Evolutionary conservation across 2,329 filamentous ascomycete genomes (phyloP).

Genomic region (Fonsecaea multimorphosa): DNA sequence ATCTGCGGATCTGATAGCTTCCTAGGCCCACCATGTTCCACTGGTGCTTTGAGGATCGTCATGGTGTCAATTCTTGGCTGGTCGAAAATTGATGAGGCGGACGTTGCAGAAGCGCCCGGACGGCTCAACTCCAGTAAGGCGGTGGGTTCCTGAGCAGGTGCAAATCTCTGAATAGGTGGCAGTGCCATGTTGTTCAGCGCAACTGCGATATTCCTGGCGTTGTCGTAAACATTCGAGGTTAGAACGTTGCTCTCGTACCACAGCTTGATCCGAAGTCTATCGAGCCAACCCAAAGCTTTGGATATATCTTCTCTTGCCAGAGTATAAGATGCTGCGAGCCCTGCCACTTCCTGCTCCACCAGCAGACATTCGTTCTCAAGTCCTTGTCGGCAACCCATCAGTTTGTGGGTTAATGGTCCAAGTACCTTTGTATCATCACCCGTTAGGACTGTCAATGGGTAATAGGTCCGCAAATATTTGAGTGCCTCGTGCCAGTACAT

Average conservation of each 20-base stretch:
- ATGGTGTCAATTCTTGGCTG: slow-evolving; percentile 84
- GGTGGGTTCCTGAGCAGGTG: slow-evolving; percentile 30
- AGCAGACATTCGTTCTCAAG: slow-evolving; percentile 21
- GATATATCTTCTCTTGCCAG: slow-evolving; percentile 24
- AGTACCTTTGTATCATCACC: slow-evolving; percentile 73
- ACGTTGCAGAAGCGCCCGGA: slow-evolving; percentile 52
- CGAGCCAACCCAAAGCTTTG: slow-evolving; percentile 73
- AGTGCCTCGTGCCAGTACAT: slow-evolving; percentile 76
- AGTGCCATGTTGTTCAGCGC: slow-evolving; percentile 88
- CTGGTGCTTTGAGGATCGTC: slow-evolving; percentile 80
- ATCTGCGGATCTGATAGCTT: slow-evolving; percentile 97
- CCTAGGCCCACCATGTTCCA: slow-evolving; percentile 86
- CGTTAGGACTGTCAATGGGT: slow-evolving; percentile 58
- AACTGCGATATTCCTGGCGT: slow-evolving; percentile 81
- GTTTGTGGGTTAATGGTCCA: slow-evolving; percentile 76
- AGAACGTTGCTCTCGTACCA: slow-evolving; percentile 97
- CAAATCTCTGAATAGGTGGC: slow-evolving; percentile 49
- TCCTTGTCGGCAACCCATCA: slow-evolving; percentile 70
- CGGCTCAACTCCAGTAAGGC: slow-evolving; percentile 45
- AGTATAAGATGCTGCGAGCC: slow-evolving; percentile 22
- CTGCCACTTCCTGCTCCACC: slow-evolving; percentile 34
- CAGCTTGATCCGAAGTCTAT: slow-evolving; percentile 90
- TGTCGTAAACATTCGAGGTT: slow-evolving; percentile 85
- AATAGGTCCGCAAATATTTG: slow-evolving; percentile 70
- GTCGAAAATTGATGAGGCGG: slow-evolving; percentile 68